Conservation (phyloP, 2,329 filamentous ascomycete genomes). For the Microcyclospora tardicrescens region DNA sequence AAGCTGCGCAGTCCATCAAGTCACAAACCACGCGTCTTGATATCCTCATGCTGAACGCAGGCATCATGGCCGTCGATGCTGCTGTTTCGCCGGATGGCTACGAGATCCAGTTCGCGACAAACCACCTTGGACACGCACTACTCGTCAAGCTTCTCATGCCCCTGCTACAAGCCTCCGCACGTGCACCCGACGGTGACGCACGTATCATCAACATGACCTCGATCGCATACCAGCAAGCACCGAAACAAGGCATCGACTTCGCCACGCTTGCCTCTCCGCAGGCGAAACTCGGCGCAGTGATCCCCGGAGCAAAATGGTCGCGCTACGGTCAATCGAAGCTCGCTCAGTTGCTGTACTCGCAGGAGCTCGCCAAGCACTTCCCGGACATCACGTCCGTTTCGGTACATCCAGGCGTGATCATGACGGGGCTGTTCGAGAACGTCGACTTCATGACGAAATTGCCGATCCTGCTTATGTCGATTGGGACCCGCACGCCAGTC, state of each 20-base stretch:
- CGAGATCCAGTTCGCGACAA: conserved; percentile 23
- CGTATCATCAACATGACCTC: conserved; percentile 20
- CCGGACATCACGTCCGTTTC: conserved; percentile 25
- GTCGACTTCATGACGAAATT: conserved; percentile 8
- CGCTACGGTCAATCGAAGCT: conserved; percentile 37
- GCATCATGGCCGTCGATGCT: conserved; percentile 16
- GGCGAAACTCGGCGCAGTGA: conserved; percentile 3
- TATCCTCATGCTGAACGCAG: conserved; percentile 20
- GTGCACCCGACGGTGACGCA: conserved; percentile 10
- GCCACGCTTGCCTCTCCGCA: conserved; percentile 17
- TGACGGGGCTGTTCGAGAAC: conserved; percentile 23
- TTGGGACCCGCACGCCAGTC: conserved; percentile 9
- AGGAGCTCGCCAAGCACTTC: conserved; percentile 28
- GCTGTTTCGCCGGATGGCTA: conserved; percentile 16
- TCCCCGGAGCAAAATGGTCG: conserved; percentile 18
- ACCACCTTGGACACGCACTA: conserved; percentile 23
- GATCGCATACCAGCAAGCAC: conserved; percentile 8
- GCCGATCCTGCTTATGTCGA: conserved; percentile 6
- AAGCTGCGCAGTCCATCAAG: conserved; percentile 10
- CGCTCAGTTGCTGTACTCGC: conserved; percentile 34
- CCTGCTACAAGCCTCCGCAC: conserved; percentile 13
- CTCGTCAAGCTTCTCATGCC: conserved; percentile 20
- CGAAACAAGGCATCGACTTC: conserved; percentile 13
- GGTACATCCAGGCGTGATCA: conserved; percentile 31
- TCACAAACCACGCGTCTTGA: conserved; percentile 15